Evolutionary conservation across 2,329 filamentous ascomycete species (phyloP).

Genomic region (Pseudonectria foliicola): DNA sequence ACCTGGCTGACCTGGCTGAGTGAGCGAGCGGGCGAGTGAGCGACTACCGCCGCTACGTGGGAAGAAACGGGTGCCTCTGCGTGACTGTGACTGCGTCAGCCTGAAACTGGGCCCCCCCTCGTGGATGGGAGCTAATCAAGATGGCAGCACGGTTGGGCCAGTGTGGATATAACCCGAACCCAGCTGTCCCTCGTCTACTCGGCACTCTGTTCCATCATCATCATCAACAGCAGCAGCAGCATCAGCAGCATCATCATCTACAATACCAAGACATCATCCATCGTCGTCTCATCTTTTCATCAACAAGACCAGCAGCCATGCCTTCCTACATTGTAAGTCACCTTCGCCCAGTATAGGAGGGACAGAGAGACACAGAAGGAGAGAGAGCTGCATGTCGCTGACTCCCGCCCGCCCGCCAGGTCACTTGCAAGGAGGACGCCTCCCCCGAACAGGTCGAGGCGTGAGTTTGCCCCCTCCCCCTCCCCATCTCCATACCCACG

Average conservation of each 20-base stretch:
- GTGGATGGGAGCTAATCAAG: too few species aligned
- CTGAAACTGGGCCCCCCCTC: too few species aligned
- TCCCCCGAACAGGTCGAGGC: slow-evolving; percentile 58
- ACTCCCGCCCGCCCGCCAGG: slow-evolving; percentile 39
- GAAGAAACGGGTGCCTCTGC: too few species aligned
- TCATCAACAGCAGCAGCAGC: slow-evolving; percentile 7
- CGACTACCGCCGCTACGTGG: too few species aligned
- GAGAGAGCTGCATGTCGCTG: slow-evolving; percentile 10
- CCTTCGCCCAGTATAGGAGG: too few species aligned
- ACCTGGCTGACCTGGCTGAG: too few species aligned
- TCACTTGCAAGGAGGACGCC: slow-evolving; percentile 70
- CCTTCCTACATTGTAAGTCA: slow-evolving; percentile 48
- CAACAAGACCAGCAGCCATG: slow-evolving; percentile 32
- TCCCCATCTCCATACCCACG: too few species aligned
- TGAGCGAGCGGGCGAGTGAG: too few species aligned
- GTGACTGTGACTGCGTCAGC: too few species aligned
- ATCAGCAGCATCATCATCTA: slow-evolving; percentile 3
- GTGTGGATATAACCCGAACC: slow-evolving; percentile 17
- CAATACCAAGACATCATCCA: too few species aligned
- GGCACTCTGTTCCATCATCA: slow-evolving; percentile 5
- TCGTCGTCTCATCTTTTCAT: slow-evolving; percentile 1
- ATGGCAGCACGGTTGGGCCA: background rate
- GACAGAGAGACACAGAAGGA: too few species aligned
- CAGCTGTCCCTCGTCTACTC: slow-evolving; percentile 4
- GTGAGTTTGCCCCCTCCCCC: slow-evolving; percentile 35